Base-by-base conservation (phyloP, 306 rosid species). In the Dryas octopetala region DNA sequence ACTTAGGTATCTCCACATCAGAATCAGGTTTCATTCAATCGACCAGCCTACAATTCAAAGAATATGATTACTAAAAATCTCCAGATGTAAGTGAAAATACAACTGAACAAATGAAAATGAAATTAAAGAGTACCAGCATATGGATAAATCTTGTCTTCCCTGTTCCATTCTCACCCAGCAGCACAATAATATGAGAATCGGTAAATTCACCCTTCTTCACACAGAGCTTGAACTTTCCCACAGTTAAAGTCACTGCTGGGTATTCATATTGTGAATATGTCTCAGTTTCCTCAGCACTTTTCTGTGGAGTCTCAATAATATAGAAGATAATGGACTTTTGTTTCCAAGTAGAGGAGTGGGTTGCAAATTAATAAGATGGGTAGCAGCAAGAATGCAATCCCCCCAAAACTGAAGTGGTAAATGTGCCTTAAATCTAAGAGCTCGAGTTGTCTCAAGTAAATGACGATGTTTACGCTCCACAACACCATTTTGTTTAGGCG, bases 121-220 rank as follows among this genome's bases (percentile, higher is more conserved):
- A 47, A 64, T 75, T 55, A 68, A 78, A 41, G 55, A 62, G 65
- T 93, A 93, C 98, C 97, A 93, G 98, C 98, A 93, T 89, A 1
- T 92, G 97, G 78, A 93, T 93, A 79, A 93, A 93, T n/a, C 97
- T 93, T 17, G 96, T 93, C 91, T 93, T 93, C 76, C 98, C 98
- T 0, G 97, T 93, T 79, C 98, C 98, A 71, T 93, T 93, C 83
- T 93, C 98, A 67, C 98, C 98, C 66, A 93, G 86, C 98, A 93
- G 91, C 78, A 93, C 97, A 87, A 93, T 28, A 83, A 93, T 93
- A 77, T 93, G 98, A 68, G 98, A 93, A 86, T 93, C 98, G 0
- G 97, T 91, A 71, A 91, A 93, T 85, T 93, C 98, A 15, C 98
- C 97, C 82, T 91, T 97, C 58, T 82, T 50, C 40, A 91, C 97